Percentiles rank a stretch among this genome's conserved stretches.
phyloP scores from a whole-genome alignment of 2,329 filamentous ascomycete genomes.

The Colletotrichum sp. region DNA sequence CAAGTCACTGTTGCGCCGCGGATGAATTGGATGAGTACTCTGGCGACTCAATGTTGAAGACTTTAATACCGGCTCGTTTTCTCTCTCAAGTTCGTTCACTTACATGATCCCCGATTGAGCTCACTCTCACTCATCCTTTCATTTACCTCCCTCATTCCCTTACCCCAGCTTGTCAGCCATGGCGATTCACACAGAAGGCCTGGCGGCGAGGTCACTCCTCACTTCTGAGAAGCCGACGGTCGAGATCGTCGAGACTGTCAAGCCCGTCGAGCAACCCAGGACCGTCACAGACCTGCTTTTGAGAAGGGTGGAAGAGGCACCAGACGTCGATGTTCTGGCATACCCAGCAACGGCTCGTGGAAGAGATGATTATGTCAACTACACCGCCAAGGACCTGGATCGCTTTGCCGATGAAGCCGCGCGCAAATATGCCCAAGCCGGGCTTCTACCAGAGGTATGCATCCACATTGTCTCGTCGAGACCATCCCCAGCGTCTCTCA shows the following conservation, averaged over 20 bases:
- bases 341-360: slow-evolving; percentile 25
- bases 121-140: neutral
- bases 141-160: neutral
- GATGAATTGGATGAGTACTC: neutral
- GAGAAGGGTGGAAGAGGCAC: neutral
- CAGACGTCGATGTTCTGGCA: slow-evolving; percentile 21
- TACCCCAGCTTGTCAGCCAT: neutral
- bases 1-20: neutral
- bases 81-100: neutral
- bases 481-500: neutral
- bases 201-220: neutral
- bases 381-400: slow-evolving; percentile 27
- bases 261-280: neutral
- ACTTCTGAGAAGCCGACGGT: slow-evolving; percentile 5
- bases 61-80: neutral
- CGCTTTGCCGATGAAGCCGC: slow-evolving; percentile 26
- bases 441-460: slow-evolving; percentile 17
- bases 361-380: slow-evolving; percentile 25
- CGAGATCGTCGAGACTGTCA: slow-evolving; percentile 4
- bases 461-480: neutral
- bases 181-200: slow-evolving; percentile 4
- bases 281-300: slow-evolving; percentile 6
- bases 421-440: slow-evolving; percentile 6
- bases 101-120: neutral
- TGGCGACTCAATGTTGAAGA: neutral